Evolutionary conservation across 2,329 filamentous ascomycete genomes (phyloP).

Genomic region (Tolypocladium ovalisporum): DNA sequence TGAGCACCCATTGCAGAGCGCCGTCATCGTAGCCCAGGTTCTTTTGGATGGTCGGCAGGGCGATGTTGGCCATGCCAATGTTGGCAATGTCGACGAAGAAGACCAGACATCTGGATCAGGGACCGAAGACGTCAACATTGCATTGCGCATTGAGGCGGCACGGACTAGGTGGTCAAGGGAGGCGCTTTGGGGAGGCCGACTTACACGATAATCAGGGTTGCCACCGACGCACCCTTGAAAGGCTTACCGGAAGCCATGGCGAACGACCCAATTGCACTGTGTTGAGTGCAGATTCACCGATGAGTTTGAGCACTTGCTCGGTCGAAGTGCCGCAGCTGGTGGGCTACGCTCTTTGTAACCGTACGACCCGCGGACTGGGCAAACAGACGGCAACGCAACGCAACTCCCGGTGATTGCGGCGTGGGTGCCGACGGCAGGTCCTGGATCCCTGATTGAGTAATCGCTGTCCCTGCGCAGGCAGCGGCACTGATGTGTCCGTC

Average conservation of each 20-base stretch:
- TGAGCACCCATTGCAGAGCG: constrained; percentile 6
- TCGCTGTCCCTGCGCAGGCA: not conserved
- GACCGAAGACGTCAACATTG: not conserved
- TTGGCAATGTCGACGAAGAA: constrained; percentile 7
- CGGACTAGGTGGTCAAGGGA: not conserved
- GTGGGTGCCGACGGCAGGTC: not conserved
- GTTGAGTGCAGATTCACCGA: not conserved
- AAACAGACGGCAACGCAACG: not conserved
- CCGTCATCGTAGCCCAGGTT: constrained; percentile 4
- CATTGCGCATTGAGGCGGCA: not conserved
- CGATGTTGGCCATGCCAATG: constrained; percentile 6
- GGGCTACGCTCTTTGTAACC: not conserved
- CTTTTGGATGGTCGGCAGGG: constrained; percentile 5
- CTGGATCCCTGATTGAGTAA: not conserved
- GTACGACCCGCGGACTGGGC: not conserved
- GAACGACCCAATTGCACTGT: not conserved
- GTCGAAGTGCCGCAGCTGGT: not conserved
- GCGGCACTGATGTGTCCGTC: not conserved
- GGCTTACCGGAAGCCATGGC: not conserved
- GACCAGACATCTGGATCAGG: constrained; percentile 2
- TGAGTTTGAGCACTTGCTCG: not conserved
- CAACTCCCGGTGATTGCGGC: not conserved
- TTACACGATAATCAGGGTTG: constrained; percentile 3
- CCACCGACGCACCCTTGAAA: constrained; percentile 1
- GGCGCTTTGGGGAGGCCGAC: not conserved